Base-by-base conservation (phyloP, 2,329 filamentous ascomycete genomes). In the Penicillium psychrosexuale region DNA sequence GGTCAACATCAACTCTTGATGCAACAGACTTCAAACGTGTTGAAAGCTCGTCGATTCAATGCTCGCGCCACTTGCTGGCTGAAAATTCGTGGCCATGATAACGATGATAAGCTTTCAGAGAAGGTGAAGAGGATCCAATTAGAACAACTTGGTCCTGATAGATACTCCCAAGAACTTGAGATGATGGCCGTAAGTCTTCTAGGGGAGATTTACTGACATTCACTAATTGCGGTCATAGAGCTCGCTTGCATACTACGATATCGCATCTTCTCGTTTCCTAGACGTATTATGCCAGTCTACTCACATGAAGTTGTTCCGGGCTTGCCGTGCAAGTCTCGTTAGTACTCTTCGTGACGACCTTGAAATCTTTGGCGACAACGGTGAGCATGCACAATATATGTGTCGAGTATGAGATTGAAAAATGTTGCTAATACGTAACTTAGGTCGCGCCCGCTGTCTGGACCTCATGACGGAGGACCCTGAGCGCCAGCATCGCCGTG, bases 131-230 rank as follows among this genome's bases (percentile, higher is more conserved):
- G 65, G 22, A 36, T 73, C 4, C 65, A 61, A 0, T 51, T 59
- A 5, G 65, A 53, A 0, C 64, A 70, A 2, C 61, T 76, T 3
- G 69, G 67, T 0, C 57, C 67, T 0, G 75, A 78, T 49, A 51
- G 48, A 0, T 77, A 70, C 36, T 31, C 54, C 0, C 68, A 70
- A 9, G 75, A 78, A 47, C 47, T 78, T 0, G 67, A 71, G 8
- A 75, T 76, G 62, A 74, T 77, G 68, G 72, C 74, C 1, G 75
- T 77, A 66, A 60, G 72, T 65, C 1, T 17, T n/a, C 8, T 24
- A 1, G 7, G 7, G 34, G 8, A 4, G 7, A 12, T 24, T 15
- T 11, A 0, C 3, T 30, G 9, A 5, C 13, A 42, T n/a, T n/a
- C 19, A 19, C 54, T 63, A 53, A 66, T 43, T 42, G n/a, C 44